A percentile compares a stretch with the other conserved stretches of the same genome.
phyloP scores from a whole-genome alignment of 2,329 filamentous ascomycete species.

The Dactylellina parvicollis region DNA sequence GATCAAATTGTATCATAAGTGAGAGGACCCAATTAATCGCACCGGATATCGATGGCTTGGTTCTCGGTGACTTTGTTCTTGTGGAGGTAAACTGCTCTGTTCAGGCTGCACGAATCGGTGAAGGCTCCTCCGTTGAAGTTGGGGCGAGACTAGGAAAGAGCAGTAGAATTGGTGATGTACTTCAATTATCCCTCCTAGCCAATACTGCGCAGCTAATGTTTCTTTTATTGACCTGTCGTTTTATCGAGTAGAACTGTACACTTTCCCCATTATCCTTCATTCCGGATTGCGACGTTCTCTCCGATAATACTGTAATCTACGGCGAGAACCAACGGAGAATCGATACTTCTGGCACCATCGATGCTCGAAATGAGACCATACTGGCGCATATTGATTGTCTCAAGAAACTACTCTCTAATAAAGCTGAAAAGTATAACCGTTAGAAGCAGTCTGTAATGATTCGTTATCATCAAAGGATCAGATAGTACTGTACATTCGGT shows the following conservation, averaged over 20 bases:
- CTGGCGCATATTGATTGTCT: conserved; percentile 49
- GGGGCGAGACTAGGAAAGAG: conserved; percentile 71
- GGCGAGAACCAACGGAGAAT: conserved; percentile 41
- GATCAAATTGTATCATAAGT: conserved; percentile 81
- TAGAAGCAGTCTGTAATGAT: background rate
- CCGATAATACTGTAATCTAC: conserved; percentile 37
- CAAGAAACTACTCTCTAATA: conserved; percentile 45
- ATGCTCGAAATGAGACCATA: conserved; percentile 38
- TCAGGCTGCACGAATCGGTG: conserved; percentile 66
- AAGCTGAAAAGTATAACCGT: conserved; percentile 42
- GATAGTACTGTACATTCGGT: too few relatives aligned
- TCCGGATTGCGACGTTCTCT: conserved; percentile 17
- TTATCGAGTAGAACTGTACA: conserved; percentile 30
- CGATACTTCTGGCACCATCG: conserved; percentile 28
- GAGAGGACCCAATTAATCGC: conserved; percentile 73
- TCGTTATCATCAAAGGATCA: background rate
- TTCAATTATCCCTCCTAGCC: conserved; percentile 37
- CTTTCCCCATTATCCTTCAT: conserved; percentile 35
- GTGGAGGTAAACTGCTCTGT: conserved; percentile 70
- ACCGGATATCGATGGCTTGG: conserved; percentile 61
- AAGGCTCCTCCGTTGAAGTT: conserved; percentile 71
- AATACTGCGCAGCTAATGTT: background rate
- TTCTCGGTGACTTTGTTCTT: conserved; percentile 70
- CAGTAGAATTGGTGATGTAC: conserved; percentile 72
- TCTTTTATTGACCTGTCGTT: background rate